phyloP scores from a whole-genome alignment of 2,329 filamentous ascomycete genomes.

The Metarhizium robertsii region DNA sequence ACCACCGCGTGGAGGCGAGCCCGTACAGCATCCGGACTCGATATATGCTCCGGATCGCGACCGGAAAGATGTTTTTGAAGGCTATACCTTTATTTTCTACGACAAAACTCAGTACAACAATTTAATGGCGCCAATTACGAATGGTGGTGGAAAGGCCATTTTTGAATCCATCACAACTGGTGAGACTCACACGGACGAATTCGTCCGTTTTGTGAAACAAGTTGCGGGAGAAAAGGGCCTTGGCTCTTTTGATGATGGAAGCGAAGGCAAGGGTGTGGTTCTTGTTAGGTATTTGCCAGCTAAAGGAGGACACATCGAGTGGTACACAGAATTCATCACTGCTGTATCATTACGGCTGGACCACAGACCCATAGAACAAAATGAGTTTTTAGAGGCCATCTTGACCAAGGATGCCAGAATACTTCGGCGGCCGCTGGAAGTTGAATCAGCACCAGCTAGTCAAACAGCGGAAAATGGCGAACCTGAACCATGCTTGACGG shows the following conservation, averaged over 20 bases:
- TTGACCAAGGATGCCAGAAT: conserved; percentile 66
- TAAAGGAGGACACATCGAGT: conserved; percentile 45
- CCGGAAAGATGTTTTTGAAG: conserved; percentile 67
- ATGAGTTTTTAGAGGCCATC: conserved; percentile 86
- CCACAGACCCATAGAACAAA: conserved; percentile 78
- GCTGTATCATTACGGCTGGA: conserved; percentile 63
- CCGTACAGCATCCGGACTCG: conserved; percentile 55
- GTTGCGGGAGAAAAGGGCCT: conserved; percentile 66
- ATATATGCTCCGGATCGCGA: conserved; percentile 61
- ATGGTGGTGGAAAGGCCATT: conserved; percentile 75
- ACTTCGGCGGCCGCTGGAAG: conserved; percentile 59
- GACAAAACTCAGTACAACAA: conserved; percentile 66
- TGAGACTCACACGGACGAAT: conserved; percentile 61
- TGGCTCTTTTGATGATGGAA: conserved; percentile 53
- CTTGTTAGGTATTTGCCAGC: conserved; percentile 63
- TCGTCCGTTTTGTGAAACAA: conserved; percentile 67
- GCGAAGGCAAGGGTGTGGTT: conserved; percentile 62
- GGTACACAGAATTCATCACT: conserved; percentile 61
- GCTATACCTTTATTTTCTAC: conserved; percentile 84
- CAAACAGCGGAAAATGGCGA: conserved; percentile 9
- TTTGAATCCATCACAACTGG: conserved; percentile 51
- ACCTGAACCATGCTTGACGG: not conserved
- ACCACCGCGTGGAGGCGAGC: conserved; percentile 68
- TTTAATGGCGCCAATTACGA: conserved; percentile 64
- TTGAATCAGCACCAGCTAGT: conserved; percentile 22